Evolutionary conservation across 768 basidiomycete genomes (phyloP).

Genomic region (Gloeopeniophorella convolvens): DNA sequence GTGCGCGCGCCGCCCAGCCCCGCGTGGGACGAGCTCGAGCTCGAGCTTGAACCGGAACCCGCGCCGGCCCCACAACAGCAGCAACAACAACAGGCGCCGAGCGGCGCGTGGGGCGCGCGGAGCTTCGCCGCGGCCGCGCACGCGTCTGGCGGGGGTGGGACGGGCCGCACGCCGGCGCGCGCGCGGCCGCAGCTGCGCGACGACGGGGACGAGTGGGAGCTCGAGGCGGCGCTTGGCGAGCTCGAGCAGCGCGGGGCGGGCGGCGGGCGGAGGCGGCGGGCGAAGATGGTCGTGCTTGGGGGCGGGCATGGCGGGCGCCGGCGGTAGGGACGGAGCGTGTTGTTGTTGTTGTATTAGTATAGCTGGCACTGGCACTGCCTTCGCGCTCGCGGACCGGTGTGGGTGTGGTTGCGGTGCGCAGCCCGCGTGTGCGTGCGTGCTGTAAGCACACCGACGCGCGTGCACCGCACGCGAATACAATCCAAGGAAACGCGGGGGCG

Average conservation of each 20-base stretch:
- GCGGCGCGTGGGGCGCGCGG: slow-evolving; percentile 69
- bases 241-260: slow-evolving; percentile 52
- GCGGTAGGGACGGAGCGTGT: slow-evolving; percentile 23
- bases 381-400: too few relatives aligned
- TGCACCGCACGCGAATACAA: too few relatives aligned
- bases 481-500: too few relatives aligned
- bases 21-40: slow-evolving; percentile 6
- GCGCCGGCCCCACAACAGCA: background rate
- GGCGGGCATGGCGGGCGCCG: slow-evolving; percentile 50
- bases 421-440: too few relatives aligned
- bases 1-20: background rate
- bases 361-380: too few relatives aligned
- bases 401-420: too few relatives aligned
- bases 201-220: slow-evolving; percentile 61
- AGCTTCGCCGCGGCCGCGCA: slow-evolving; percentile 80
- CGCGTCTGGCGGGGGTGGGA: slow-evolving; percentile 29
- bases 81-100: background rate
- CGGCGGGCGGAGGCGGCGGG: slow-evolving; percentile 53
- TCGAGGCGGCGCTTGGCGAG: slow-evolving; percentile 50
- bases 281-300: slow-evolving; percentile 66
- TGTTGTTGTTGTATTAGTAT: background rate
- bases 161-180: slow-evolving; percentile 24
- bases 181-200: slow-evolving; percentile 20
- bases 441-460: too few relatives aligned
- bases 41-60: slow-evolving; percentile 15